These are phyloP conservation scores for Daldinia grandis DNA, from an alignment of 495 filamentous ascomycete species.

Conservation along the genomic window DNA sequence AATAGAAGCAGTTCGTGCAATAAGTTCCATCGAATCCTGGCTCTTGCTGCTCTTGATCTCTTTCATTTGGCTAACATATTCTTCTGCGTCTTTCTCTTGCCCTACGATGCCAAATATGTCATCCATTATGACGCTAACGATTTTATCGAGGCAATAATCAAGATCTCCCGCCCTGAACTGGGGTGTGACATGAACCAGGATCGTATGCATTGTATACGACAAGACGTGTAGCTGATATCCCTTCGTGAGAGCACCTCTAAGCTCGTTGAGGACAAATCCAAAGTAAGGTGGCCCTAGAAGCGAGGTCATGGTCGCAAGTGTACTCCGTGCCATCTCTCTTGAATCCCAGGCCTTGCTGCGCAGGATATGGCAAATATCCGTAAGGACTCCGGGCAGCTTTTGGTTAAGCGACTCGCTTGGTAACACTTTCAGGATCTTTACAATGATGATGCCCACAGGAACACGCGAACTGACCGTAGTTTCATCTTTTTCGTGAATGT, in stretches of 20 bases:
- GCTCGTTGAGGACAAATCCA: conserved; percentile 90
- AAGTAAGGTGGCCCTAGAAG: conserved; percentile 84
- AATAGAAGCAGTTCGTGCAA: conserved; percentile 81
- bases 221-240: conserved; percentile 96
- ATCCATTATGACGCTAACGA: conserved; percentile 90
- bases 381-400: conserved; percentile 80
- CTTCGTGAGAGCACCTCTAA: conserved; percentile 78
- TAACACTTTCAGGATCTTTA: conserved; percentile 84
- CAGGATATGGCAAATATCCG: conserved; percentile 91
- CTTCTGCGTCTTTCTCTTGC: conserved; percentile 96
- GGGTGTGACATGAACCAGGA: conserved; percentile 79
- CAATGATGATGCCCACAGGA: conserved; percentile 83
- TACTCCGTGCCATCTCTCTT: conserved; percentile 87
- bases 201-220: conserved; percentile 93
- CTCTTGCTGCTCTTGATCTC: conserved; percentile 98
- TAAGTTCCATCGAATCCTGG: conserved; percentile 94
- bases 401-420: conserved; percentile 73
- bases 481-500: conserved; percentile 94
- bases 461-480: conserved; percentile 89
- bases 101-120: conserved; percentile 97
- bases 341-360: conserved; percentile 88
- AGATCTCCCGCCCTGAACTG: conserved; percentile 81
- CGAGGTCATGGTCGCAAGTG: conserved; percentile 80
- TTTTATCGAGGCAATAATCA: conserved; percentile 83
- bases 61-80: conserved; percentile 94